Conservation (phyloP, 2,329 filamentous ascomycete genomes). For the Diaporthe sp. region DNA sequence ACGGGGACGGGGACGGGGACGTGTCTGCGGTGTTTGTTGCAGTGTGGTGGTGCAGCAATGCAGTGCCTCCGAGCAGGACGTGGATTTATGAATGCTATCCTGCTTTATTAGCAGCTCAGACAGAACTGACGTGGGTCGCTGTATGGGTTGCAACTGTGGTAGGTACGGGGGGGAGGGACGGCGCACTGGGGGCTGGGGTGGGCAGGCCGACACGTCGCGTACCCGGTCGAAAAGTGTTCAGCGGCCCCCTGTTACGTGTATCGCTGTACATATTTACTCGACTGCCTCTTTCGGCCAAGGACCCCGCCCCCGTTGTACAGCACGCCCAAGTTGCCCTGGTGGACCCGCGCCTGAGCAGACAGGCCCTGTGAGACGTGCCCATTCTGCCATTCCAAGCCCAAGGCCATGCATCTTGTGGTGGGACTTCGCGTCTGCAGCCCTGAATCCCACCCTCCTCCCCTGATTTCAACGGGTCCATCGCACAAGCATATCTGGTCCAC, state of each 20-base stretch:
- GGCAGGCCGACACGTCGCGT: slow-evolving; percentile 38
- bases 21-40: slow-evolving; percentile 21
- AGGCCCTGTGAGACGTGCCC: background rate
- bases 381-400: slow-evolving; percentile 2
- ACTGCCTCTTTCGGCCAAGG: slow-evolving; percentile 35
- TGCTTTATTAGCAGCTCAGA: slow-evolving; percentile 4
- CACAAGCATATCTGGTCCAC: background rate
- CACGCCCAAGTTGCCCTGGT: background rate
- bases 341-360: slow-evolving; percentile 5
- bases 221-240: slow-evolving; percentile 23
- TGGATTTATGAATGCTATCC: slow-evolving; percentile 5
- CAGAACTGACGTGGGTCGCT: slow-evolving; percentile 36
- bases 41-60: background rate
- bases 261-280: slow-evolving; percentile 39
- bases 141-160: slow-evolving; percentile 18
- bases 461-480: background rate
- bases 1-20: background rate
- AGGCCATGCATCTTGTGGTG: background rate
- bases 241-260: slow-evolving; percentile 13
- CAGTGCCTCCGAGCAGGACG: background rate
- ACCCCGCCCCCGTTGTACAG: slow-evolving; percentile 11
- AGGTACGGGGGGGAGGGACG: background rate
- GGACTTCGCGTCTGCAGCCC: slow-evolving; percentile 14
- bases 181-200: background rate
- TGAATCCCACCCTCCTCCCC: background rate